Base-by-base conservation (phyloP, 441 rosid genomes). In the Corymbia calophylla region DNA sequence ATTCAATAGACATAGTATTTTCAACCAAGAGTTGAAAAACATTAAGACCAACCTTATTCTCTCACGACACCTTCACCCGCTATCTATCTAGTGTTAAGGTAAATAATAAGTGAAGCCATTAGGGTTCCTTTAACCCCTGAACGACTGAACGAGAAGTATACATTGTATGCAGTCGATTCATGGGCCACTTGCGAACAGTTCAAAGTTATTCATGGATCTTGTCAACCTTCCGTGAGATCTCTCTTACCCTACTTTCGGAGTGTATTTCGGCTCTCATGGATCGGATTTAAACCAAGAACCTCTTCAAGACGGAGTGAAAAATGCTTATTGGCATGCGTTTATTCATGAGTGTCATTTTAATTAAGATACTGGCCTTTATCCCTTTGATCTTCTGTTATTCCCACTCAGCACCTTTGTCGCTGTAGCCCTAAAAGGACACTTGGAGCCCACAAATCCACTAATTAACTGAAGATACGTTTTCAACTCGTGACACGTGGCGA, bases 401-500 rank as follows among this genome's bases (percentile, higher is more conserved):
- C 80, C 60, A 27, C 55, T 35, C n/a, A 89, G 51, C 44, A 89
- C 35, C 60, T 64, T 86, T 39, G n/a, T 86, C 35, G 90, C 90
- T 9, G 88, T 87, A 25, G 90, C 90, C 84, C 49, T 86, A 39
- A 89, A 86, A 32, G 90, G 88, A 29, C 90, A 89, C 47, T 31
- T 70, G 60, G 90, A 86, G 86, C 90, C 70, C 48, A 86, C 88
- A 39, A 89, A 89, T 35, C 88, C 86, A 32, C 80, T 53, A 11
- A 89, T 88, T 21, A 89, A 64, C 25, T 89, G 86, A 44, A 89
- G 90, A 53, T 89, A 89, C 2, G 90, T 89, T 49, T 86, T 89
- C 35, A 89, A 47, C 64, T 89, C 90, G 86, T 89, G 90, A 47
- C 90, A 89, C 13, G 90, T 86, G 49, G 90, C 90, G 47, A 89